Evolutionary conservation across 371 early-diverging fungal species (phyloP).

Genomic region (Rhizomucor pusillus): DNA sequence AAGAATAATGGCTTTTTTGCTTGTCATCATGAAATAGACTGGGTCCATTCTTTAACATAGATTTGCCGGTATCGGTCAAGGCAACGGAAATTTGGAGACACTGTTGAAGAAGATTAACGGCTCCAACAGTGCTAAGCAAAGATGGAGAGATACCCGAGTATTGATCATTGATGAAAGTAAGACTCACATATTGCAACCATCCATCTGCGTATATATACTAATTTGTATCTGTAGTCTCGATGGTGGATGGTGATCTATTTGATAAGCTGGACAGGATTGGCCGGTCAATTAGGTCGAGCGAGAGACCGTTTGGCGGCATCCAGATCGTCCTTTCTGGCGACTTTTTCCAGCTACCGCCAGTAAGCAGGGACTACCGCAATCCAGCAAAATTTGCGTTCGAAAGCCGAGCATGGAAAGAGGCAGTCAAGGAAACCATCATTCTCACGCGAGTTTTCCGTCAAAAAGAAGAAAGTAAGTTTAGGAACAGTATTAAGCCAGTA

Average conservation of each 20-base stretch:
- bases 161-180: conserved; percentile 88
- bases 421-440: conserved; percentile 46
- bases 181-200: conserved; percentile 4
- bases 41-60: conserved; percentile 20
- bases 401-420: conserved; percentile 61
- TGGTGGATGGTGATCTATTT: conserved; percentile 81
- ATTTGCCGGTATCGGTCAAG: conserved; percentile 76
- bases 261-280: conserved; percentile 82
- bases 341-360: conserved; percentile 92
- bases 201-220: not conserved
- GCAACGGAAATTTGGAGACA: conserved; percentile 35
- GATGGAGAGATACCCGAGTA: conserved; percentile 68
- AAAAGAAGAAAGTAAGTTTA: conserved; percentile 41
- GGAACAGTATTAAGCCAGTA: not conserved
- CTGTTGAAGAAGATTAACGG: conserved; percentile 38
- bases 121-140: conserved; percentile 20
- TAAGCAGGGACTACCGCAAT: conserved; percentile 28
- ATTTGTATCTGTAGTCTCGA: conserved; percentile 62
- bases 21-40: not conserved
- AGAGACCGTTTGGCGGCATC: conserved; percentile 84
- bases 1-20: not conserved
- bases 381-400: conserved; percentile 70
- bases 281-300: conserved; percentile 41
- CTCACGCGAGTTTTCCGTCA: conserved; percentile 58
- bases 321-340: conserved; percentile 87